Evolutionary conservation across 371 early-diverging fungal species (phyloP).

Genomic region (Rhizopus sp.): DNA sequence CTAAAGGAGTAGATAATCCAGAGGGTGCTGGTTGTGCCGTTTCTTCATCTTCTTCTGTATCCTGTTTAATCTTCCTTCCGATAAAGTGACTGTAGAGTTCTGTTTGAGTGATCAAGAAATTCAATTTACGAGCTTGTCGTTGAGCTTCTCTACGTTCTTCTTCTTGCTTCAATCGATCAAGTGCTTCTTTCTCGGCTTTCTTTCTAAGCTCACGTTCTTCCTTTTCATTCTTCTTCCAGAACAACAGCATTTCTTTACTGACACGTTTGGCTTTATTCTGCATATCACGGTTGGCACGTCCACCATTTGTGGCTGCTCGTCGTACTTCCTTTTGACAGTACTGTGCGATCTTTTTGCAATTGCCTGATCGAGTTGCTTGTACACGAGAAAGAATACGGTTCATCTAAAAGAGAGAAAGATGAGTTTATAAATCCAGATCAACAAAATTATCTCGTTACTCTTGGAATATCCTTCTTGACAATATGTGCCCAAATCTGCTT

Average conservation of each 20-base stretch:
- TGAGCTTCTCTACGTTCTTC: conserved; percentile 90
- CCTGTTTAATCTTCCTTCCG: conserved; percentile 72
- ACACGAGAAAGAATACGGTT: conserved; percentile 56
- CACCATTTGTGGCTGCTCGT: conserved; percentile 50
- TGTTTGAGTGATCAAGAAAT: conserved; percentile 96
- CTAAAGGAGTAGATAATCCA: conserved; percentile 25
- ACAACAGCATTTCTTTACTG: conserved; percentile 68
- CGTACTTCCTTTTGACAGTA: conserved; percentile 61
- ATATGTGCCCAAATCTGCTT: conserved; percentile 46
- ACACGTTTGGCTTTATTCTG: conserved; percentile 49
- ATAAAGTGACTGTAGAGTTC: conserved; percentile 98
- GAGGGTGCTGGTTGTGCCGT: conserved; percentile 38
- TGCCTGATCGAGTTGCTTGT: conserved; percentile 54
- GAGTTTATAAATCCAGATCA: neutral
- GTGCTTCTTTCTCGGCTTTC: conserved; percentile 89
- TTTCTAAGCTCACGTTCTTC: conserved; percentile 89
- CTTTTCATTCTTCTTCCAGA: conserved; percentile 90
- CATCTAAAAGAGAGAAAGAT: conserved; percentile 34
- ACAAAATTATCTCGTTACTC: conserved; percentile 23
- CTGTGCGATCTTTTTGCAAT: conserved; percentile 63
- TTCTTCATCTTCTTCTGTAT: conserved; percentile 46
- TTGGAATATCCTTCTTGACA: conserved; percentile 51
- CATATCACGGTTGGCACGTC: conserved; percentile 46
- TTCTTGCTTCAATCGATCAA: conserved; percentile 80
- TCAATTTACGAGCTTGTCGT: conserved; percentile 93